phyloP scores from a whole-genome alignment of 345 rosid species.

The Mangifera indica region DNA sequence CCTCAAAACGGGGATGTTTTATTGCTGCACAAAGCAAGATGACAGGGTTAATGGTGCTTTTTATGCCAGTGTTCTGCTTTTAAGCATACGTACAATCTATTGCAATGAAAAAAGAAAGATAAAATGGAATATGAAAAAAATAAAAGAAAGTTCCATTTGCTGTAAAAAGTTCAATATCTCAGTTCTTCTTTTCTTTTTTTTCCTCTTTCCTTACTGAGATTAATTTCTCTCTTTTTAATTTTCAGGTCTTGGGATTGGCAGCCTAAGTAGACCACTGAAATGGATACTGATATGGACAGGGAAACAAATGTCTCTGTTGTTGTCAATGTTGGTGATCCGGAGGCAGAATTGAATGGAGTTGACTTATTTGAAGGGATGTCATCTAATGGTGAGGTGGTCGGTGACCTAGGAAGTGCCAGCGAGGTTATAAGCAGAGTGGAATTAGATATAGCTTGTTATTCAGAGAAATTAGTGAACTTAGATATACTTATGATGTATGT shows the following conservation, averaged over 20 bases:
- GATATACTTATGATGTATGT: slow-evolving; percentile 72
- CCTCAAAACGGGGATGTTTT: not conserved
- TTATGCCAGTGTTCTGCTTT: no score
- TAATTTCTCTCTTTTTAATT: not conserved
- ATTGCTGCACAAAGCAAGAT: not conserved
- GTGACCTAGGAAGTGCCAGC: slow-evolving; percentile 39
- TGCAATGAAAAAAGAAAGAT: not conserved
- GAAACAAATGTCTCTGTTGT: slow-evolving; percentile 42
- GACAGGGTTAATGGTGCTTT: no score
- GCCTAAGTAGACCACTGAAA: slow-evolving; percentile 20
- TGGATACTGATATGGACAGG: slow-evolving; percentile 44
- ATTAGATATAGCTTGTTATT: slow-evolving; percentile 65
- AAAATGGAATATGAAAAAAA: not conserved
- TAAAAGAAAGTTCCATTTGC: no score
- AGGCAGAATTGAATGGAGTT: slow-evolving; percentile 48
- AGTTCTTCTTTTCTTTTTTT: not conserved
- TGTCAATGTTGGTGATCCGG: slow-evolving; percentile 49
- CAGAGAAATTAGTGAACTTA: slow-evolving; percentile 77
- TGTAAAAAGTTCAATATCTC: not conserved
- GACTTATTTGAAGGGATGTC: slow-evolving; percentile 42
- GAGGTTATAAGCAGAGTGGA: slow-evolving; percentile 59
- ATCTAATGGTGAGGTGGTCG: slow-evolving; percentile 45
- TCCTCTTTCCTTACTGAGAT: not conserved
- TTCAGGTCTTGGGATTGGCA: slow-evolving; percentile 19
- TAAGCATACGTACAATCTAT: not conserved